phyloP scores from a whole-genome alignment of 768 basidiomycete genomes.

The Pisolithus marmoratus region DNA sequence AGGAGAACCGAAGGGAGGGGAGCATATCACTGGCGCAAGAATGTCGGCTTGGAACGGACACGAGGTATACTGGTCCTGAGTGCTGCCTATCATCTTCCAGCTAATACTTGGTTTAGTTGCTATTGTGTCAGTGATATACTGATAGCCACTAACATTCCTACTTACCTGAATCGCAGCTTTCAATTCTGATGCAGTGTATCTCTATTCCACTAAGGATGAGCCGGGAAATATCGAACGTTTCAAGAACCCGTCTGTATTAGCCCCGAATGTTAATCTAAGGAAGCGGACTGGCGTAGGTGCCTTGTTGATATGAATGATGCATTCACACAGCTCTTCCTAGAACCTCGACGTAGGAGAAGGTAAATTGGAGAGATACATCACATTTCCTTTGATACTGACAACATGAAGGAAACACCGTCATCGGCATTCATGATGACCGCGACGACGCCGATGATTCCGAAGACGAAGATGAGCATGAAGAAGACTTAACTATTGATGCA shows the following conservation, averaged over 20 bases:
- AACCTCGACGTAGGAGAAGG: not conserved
- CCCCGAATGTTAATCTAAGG: slow-evolving; percentile 23
- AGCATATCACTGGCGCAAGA: slow-evolving; percentile 74
- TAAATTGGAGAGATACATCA: not conserved
- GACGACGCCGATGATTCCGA: slow-evolving; percentile 21
- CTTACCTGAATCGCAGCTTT: slow-evolving; percentile 45
- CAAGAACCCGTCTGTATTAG: slow-evolving; percentile 20
- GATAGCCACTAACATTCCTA: slow-evolving; percentile 1
- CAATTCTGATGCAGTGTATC: slow-evolving; percentile 64
- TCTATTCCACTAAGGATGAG: slow-evolving; percentile 69
- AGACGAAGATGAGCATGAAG: slow-evolving; percentile 29
- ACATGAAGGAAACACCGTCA: slow-evolving; percentile 20
- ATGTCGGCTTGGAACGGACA: slow-evolving; percentile 69
- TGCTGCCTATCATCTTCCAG: not conserved
- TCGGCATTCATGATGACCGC: slow-evolving; percentile 25
- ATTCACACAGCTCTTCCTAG: not conserved
- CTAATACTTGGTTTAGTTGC: slow-evolving; percentile 38
- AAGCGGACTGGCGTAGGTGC: not conserved
- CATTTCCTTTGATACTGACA: not conserved
- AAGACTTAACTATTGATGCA: slow-evolving; percentile 21
- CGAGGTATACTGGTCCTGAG: slow-evolving; percentile 43
- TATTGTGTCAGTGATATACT: slow-evolving; percentile 47
- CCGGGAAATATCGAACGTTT: slow-evolving; percentile 27
- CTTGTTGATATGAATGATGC: not conserved
- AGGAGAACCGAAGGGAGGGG: slow-evolving; percentile 33